These are phyloP conservation scores for Serendipita sp. DNA, from an alignment of 768 basidiomycete species.

Conservation along the genomic window DNA sequence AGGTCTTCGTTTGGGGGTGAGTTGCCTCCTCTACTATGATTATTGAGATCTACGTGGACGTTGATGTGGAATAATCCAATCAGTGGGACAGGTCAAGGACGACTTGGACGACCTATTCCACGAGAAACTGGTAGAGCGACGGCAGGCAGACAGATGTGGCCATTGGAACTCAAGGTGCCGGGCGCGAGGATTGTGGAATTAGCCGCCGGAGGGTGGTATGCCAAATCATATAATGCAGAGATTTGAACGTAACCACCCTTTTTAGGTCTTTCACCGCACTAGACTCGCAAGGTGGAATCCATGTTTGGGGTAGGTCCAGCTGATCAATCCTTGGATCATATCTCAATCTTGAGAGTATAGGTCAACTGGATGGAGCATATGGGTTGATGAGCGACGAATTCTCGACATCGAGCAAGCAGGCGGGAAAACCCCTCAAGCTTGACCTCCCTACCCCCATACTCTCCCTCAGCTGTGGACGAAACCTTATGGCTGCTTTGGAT, in stretches of 20 bases:
- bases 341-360: constrained; percentile 20
- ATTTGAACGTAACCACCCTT: background rate
- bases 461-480: constrained; percentile 61
- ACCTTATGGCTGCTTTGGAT: constrained; percentile 56
- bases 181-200: constrained; percentile 51
- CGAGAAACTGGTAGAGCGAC: constrained; percentile 20
- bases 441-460: constrained; percentile 41
- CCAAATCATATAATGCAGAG: constrained; percentile 6
- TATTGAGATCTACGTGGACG: constrained; percentile 26
- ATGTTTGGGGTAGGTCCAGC: constrained; percentile 57
- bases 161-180: constrained; percentile 43
- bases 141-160: constrained; percentile 40
- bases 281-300: constrained; percentile 52
- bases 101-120: constrained; percentile 36
- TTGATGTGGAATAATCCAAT: background rate
- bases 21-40: constrained; percentile 11
- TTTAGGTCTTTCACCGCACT: constrained; percentile 75
- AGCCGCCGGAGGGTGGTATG: constrained; percentile 70
- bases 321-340: background rate
- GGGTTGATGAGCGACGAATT: constrained; percentile 38
- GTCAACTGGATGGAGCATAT: constrained; percentile 38
- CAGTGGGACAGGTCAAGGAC: constrained; percentile 45
- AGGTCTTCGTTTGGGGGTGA: constrained; percentile 46
- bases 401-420: constrained; percentile 33
- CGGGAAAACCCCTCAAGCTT: constrained; percentile 40